phyloP scores from a whole-genome alignment of 768 basidiomycete genomes.

The Podaxis carcinomalis region DNA sequence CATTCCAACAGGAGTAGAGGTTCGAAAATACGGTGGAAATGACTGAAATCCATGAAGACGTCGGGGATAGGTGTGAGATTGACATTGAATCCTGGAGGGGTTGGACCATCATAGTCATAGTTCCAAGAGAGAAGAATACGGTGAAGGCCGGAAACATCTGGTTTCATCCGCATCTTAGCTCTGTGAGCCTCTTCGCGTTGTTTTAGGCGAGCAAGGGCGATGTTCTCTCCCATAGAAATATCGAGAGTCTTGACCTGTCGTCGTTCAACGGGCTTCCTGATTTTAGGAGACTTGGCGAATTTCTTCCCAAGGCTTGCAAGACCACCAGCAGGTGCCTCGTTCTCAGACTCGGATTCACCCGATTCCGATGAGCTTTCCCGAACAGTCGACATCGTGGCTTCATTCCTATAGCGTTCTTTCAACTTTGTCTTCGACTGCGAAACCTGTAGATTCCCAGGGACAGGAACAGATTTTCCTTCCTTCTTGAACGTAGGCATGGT shows the following conservation, averaged over 20 bases:
- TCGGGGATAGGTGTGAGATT: conserved; percentile 50
- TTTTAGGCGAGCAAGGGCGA: conserved; percentile 45
- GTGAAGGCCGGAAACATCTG: conserved; percentile 78
- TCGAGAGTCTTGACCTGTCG: conserved; percentile 65
- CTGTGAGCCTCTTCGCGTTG: conserved; percentile 60
- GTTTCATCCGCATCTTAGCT: conserved; percentile 68
- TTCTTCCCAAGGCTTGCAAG: conserved; percentile 49
- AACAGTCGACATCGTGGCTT: conserved; percentile 21
- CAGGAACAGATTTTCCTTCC: background rate
- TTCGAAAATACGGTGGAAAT: conserved; percentile 76
- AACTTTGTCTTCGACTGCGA: conserved; percentile 9
- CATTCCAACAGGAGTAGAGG: conserved; percentile 85
- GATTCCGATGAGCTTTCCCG: conserved; percentile 33
- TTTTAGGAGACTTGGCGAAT: conserved; percentile 56
- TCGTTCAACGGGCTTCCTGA: conserved; percentile 53
- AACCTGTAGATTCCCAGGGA: background rate
- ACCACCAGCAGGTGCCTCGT: conserved; percentile 37
- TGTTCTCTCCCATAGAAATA: conserved; percentile 39
- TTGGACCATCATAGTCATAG: conserved; percentile 61
- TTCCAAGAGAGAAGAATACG: conserved; percentile 81
- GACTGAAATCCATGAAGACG: conserved; percentile 54
- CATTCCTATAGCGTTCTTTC: conserved; percentile 21
- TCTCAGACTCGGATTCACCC: conserved; percentile 46
- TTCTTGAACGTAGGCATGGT: conserved; percentile 12
- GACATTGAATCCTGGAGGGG: conserved; percentile 52